A percentile compares a stretch with the other conserved stretches of the same genome.
These are phyloP conservation scores for Gyrodon lividus DNA, from an alignment of 768 basidiomycete species.

Conservation along the genomic window DNA sequence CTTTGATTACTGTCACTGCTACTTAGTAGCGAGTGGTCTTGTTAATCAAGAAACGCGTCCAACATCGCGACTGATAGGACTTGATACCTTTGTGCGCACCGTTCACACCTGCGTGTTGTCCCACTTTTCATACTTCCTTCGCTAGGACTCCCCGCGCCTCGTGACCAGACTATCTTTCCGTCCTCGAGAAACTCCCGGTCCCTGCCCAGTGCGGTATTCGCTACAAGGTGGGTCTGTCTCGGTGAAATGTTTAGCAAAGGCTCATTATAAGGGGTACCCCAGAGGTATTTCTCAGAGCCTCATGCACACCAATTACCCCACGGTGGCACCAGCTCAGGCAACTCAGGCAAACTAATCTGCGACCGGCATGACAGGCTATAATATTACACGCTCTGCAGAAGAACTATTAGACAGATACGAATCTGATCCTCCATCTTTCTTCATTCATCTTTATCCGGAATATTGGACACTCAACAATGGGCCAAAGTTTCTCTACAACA, in stretches of 20 bases:
- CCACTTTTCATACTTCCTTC: too few relatives aligned
- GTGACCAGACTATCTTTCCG: background rate
- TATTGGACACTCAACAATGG: constrained; percentile 83
- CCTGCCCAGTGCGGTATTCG: background rate
- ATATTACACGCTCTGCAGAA: constrained; percentile 61
- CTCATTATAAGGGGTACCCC: background rate
- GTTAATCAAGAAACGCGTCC: constrained; percentile 21
- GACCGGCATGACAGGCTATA: constrained; percentile 64
- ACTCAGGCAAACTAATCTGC: constrained; percentile 19
- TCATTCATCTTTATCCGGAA: constrained; percentile 74
- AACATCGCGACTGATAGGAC: background rate
- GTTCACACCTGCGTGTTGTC: too few relatives aligned
- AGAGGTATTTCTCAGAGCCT: background rate
- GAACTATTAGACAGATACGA: constrained; percentile 60
- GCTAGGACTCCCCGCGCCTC: background rate
- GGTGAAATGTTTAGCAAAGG: background rate
- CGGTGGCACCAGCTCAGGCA: constrained; percentile 2
- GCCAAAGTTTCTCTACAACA: constrained; percentile 79
- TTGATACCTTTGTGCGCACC: background rate
- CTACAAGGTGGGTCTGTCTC: background rate
- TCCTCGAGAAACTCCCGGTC: background rate
- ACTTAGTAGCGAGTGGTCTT: background rate
- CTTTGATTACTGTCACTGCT: background rate
- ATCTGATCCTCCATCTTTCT: constrained; percentile 66
- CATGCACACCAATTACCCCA: constrained; percentile 3